A percentile compares a stretch with the other conserved stretches of the same genome.
Conservation (phyloP, 176 grass and related monocot genomes). For the Saccharum officinarum region DNA sequence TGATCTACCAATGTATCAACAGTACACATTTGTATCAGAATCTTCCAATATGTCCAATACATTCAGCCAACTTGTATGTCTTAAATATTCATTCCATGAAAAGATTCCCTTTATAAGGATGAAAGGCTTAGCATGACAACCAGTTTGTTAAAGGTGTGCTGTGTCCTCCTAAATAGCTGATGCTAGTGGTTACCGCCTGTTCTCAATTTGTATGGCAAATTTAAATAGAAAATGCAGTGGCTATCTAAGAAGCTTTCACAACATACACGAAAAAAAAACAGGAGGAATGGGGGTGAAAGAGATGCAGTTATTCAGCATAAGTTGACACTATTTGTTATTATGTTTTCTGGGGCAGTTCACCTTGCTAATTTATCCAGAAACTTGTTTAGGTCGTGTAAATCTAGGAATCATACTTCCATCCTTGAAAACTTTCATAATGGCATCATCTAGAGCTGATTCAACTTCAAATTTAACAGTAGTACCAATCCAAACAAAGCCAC, state of each 20-base stretch:
- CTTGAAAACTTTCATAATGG: background rate
- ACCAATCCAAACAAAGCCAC: background rate
- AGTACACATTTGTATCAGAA: background rate
- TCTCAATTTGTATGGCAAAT: background rate
- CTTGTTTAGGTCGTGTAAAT: background rate
- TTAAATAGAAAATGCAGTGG: background rate
- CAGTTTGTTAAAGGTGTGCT: background rate
- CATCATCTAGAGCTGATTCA: background rate
- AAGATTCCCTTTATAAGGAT: background rate
- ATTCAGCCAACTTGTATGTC: background rate
- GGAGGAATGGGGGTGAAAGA: background rate
- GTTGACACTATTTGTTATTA: background rate
- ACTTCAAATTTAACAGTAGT: background rate
- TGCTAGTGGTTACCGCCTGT: background rate
- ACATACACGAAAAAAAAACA: background rate
- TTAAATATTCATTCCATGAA: background rate
- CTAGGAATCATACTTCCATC: background rate
- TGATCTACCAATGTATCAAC: background rate
- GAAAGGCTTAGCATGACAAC: slow-evolving; percentile 1
- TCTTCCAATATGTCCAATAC: background rate
- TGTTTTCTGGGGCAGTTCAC: background rate
- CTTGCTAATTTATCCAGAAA: background rate
- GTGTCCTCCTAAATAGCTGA: background rate
- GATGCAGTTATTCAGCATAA: background rate
- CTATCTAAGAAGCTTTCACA: background rate